A percentile compares a stretch with the other conserved stretches of the same genome.
phyloP scores from a whole-genome alignment of 176 grass and related monocot genomes.

The Urochloa ruziziensis region DNA sequence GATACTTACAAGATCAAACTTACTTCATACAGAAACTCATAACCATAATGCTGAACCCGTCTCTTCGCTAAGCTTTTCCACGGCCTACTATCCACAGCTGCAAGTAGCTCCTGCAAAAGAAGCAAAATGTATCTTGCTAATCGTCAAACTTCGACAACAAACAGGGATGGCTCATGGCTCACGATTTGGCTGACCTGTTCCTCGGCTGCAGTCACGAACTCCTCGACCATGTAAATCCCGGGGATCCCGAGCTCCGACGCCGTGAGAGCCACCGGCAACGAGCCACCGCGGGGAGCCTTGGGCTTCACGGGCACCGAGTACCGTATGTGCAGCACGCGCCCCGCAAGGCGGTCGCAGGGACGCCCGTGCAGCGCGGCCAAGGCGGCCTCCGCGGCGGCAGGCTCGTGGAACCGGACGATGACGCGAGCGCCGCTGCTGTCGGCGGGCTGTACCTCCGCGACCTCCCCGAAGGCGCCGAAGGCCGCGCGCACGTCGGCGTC shows the following conservation, averaged over 20 bases:
- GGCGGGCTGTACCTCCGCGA: conserved; percentile 54
- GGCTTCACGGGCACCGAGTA: conserved; percentile 55
- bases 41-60: conserved; percentile 96
- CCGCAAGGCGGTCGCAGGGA: conserved; percentile 43
- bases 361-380: conserved; percentile 61
- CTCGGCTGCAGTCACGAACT: conserved; percentile 67
- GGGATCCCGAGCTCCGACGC: conserved; percentile 64
- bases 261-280: conserved; percentile 40
- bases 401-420: conserved; percentile 68
- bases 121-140: too few species aligned
- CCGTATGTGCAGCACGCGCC: conserved; percentile 64
- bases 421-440: conserved; percentile 68
- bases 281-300: conserved; percentile 29
- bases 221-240: conserved; percentile 71
- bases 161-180: too few species aligned
- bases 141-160: not conserved
- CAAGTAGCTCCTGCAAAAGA: conserved; percentile 70
- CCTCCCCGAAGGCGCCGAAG: conserved; percentile 67
- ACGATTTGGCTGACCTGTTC: conserved; percentile 57
- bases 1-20: conserved; percentile 48
- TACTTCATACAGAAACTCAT: conserved; percentile 95
- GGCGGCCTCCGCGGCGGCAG: conserved; percentile 51
- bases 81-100: conserved; percentile 56
- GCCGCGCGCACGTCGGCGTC: conserved; percentile 46
- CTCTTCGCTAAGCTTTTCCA: conserved; percentile 86